Evolutionary conservation across 1,139 yeast species (phyloP), one percentile per base, ranked within the genome.

Genomic region (Suhomyces terraborum): DNA sequence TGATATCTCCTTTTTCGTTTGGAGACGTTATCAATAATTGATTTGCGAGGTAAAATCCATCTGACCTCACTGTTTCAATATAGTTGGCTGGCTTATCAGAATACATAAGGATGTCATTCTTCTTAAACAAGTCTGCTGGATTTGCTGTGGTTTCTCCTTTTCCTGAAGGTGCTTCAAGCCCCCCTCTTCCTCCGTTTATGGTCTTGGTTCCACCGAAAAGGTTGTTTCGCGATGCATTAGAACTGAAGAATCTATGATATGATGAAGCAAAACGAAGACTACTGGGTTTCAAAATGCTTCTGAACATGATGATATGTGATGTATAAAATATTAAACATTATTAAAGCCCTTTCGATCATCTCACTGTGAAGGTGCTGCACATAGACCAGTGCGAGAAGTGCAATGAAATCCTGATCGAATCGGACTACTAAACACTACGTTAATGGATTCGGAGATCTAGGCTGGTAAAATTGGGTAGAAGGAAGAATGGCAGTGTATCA

Each of bases 41-140:
- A 46, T 66, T 72, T 9, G 74, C 61, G 41, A 73, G 56, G 48
- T 73, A 73, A 48, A 62, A 73, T 16, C 78, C 77, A 49, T 71
- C 56, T 2, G 43, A 42, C 40, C 66, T 66, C 19, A 73, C 69
- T 1, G 73, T 60, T 47, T 73, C 78, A 28, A 73, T 71, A 46
- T 73, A 72, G 49, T 72, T 73, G 35, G 65, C 45, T 1, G 78
- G 78, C 47, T 73, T 73, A 30, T 60, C 65, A 3, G 76, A 65
- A 51, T 58, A 68, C 67, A 69, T 61, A 41, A 73, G 59, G 13
- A 73, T 68, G 46, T 73, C 77, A 51, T 73, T 73, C 49, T 64
- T 68, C 47, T 71, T 73, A 43, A 72, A 58, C 38, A 73, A 52
- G 53, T 73, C 77, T 4, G 69, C 77, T 4, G 78, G 77, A 43